Evolutionary conservation across 1,284 basidiomycete genomes (phyloP), one percentile per base, ranked within the genome.

Genomic region (Moniliophthora roreri): DNA sequence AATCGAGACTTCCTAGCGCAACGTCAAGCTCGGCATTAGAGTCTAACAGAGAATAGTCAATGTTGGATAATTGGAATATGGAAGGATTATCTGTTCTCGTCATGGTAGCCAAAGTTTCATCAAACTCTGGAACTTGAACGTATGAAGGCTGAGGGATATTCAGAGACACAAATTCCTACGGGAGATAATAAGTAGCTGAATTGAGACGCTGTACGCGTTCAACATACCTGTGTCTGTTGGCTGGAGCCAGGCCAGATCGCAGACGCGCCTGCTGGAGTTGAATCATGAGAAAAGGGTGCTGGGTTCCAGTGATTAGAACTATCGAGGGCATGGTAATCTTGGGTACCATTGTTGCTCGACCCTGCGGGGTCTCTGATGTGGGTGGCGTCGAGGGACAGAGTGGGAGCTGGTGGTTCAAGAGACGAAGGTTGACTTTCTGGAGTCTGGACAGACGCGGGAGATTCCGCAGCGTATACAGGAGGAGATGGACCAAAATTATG

Each of bases 381-480:
- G 11, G 28, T 32, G 28, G 28, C 28, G 28, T 32, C 28, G 28
- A 32, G 28, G 28, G 39, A 32, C 4, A 46, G 24, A 10, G 24
- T 24, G 44, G 28, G 44, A 11, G 44, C 24, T 28, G 21, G 24
- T 28, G 24, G 44, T 32, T 46, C 24, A 28, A 46, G 44, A 8
- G 16, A 10, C 26, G n/a, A 15, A 11, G 23, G 44, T 8, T 1
- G 44, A 28, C 44, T 46, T 16, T 46, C 44, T 46, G 26, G 54
- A 50, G 32, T 42, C 46, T 39, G 46, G 58, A 13, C 28, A 32
- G 61, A 60, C 20, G 34, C 54, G 1, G 71, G 70, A 0, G 78
- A 76, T 6, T 70, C 62, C 4, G 72, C 70, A 20, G 69, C 69
- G 0, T 75, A 75, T 21, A 75, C 52, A 0, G 76, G 75, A 7